phyloP scores from a whole-genome alignment of 2,329 filamentous ascomycete species.

The Calonectria honghensis region DNA sequence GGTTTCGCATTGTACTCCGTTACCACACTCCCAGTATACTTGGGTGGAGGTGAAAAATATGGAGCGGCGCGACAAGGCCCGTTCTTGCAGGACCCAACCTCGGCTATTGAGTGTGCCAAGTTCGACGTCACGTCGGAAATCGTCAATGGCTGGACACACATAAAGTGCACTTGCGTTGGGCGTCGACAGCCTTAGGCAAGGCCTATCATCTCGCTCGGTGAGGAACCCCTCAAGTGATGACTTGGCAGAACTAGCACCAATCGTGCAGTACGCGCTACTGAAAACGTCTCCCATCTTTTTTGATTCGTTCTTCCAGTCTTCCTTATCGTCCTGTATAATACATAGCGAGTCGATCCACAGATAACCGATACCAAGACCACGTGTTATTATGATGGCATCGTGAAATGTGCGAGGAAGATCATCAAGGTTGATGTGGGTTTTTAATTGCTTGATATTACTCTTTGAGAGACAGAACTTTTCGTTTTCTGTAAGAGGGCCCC shows the following conservation, averaged over 20 bases:
- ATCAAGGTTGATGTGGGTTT: not conserved
- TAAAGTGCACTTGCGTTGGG: not conserved
- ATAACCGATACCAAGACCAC: not conserved
- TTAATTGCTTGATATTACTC: not conserved
- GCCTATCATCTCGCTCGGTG: not conserved
- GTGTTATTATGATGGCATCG: not conserved
- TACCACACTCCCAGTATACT: conserved; percentile 26
- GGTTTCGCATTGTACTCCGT: conserved; percentile 21
- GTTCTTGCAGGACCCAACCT: conserved; percentile 25
- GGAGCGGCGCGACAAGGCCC: conserved; percentile 16
- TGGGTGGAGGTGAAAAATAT: conserved; percentile 17
- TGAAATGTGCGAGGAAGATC: not conserved
- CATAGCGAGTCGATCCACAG: not conserved
- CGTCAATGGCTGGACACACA: conserved; percentile 1
- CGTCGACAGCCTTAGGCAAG: not conserved
- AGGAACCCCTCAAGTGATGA: conserved; percentile 16
- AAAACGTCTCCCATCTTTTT: not conserved
- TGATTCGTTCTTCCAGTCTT: conserved; percentile 1
- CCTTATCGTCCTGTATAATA: not conserved
- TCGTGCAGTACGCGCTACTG: not conserved
- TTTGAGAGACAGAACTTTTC: not conserved
- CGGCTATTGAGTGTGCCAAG: not conserved
- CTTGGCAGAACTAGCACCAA: conserved; percentile 8
- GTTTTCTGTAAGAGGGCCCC: not conserved
- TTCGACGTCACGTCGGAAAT: conserved; percentile 18